These are phyloP conservation scores for Phytopythium helicoides DNA, from an alignment of 352 stramenopile genomes.

Conservation along the genomic window DNA sequence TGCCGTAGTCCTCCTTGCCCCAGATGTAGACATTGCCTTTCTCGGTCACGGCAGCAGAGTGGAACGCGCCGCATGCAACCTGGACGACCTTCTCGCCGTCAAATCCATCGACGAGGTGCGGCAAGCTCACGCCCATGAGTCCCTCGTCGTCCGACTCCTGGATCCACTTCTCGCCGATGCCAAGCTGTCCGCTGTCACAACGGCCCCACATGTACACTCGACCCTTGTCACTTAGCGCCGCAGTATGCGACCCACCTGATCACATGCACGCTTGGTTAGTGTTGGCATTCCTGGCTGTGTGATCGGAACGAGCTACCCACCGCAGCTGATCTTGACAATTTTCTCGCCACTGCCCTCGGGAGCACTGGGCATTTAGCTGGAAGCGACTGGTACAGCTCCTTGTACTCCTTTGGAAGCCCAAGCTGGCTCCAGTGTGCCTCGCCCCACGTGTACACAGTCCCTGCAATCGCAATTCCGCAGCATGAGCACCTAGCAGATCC, in stretches of 20 bases:
- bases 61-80: constrained; percentile 79
- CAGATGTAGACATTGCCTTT: constrained; percentile 73
- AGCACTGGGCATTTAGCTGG: constrained; percentile 65
- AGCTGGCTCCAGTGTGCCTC: constrained; percentile 83
- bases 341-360: constrained; percentile 42
- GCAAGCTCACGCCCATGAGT: constrained; percentile 49
- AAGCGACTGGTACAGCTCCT: constrained; percentile 54
- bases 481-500: too few relatives aligned
- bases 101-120: constrained; percentile 66
- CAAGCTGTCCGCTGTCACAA: constrained; percentile 74
- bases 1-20: constrained; percentile 87
- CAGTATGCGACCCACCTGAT: constrained; percentile 65
- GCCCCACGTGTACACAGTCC: constrained; percentile 79
- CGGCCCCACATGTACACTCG: constrained; percentile 80
- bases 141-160: constrained; percentile 61
- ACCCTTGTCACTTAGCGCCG: constrained; percentile 62
- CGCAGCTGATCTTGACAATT: constrained; percentile 79
- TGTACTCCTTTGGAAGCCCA: constrained; percentile 63
- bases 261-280: neutral
- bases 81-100: constrained; percentile 70
- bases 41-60: constrained; percentile 75
- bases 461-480: constrained; percentile 17
- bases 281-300: neutral
- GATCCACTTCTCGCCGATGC: constrained; percentile 62
- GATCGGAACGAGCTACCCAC: constrained; percentile 9